Conservation (phyloP, 108 stramenopile genomes). For the Cyclotella cryptica region DNA sequence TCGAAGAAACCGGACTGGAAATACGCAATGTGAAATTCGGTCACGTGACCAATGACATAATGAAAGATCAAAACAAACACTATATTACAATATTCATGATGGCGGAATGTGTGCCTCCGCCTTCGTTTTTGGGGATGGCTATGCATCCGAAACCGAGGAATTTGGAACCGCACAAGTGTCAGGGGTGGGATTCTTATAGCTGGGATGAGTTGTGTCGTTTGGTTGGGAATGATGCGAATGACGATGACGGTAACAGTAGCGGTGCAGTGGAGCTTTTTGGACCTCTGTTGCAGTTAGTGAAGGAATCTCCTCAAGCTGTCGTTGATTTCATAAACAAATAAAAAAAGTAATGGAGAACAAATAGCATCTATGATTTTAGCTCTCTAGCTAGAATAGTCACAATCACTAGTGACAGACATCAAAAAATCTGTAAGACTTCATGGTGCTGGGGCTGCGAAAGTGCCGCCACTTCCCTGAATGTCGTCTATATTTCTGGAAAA, state of each 20-base stretch:
- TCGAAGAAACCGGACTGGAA: constrained; percentile 81
- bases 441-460: no score
- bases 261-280: constrained; percentile 65
- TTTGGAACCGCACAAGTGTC: constrained; percentile 89
- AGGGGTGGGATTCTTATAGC: constrained; percentile 83
- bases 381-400: neutral
- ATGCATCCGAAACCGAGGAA: constrained; percentile 55
- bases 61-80: constrained; percentile 75
- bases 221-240: constrained; percentile 7
- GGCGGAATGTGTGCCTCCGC: constrained; percentile 46
- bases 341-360: neutral
- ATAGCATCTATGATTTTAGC: neutral
- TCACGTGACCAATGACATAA: constrained; percentile 88
- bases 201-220: constrained; percentile 71
- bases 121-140: neutral
- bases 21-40: constrained; percentile 62
- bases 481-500: neutral
- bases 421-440: no score
- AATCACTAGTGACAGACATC: no score
- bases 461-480: neutral
- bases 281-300: constrained; percentile 68
- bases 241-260: constrained; percentile 2
- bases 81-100: constrained; percentile 92
- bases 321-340: constrained; percentile 53
- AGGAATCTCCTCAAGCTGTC: constrained; percentile 58